Evolutionary conservation across 2,329 filamentous ascomycete genomes (phyloP).

Genomic region (Calcarisporium arbuscula): DNA sequence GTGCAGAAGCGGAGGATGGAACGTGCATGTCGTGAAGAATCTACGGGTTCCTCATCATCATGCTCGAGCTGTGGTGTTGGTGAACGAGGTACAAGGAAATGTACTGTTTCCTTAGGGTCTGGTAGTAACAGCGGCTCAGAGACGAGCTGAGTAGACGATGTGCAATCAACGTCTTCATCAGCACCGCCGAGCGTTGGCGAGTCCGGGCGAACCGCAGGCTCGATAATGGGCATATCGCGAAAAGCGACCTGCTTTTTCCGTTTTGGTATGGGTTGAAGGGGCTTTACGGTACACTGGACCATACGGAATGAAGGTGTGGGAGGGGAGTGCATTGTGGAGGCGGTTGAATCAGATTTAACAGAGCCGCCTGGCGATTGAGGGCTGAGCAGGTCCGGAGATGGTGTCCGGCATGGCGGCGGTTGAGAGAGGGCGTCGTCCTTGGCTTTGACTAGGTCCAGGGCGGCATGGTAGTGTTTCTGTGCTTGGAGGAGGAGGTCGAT

Average conservation of each 20-base stretch:
- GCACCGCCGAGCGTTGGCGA: conserved; percentile 55
- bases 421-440: conserved; percentile 36
- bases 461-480: conserved; percentile 43
- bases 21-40: conserved; percentile 33
- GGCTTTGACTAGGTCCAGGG: conserved; percentile 39
- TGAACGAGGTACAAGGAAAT: conserved; percentile 3
- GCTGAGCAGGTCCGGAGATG: conserved; percentile 31
- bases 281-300: conserved; percentile 8
- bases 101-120: conserved; percentile 1
- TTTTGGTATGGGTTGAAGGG: conserved; percentile 13
- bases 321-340: conserved; percentile 39
- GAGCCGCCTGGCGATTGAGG: conserved; percentile 42
- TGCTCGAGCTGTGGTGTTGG: conserved; percentile 11
- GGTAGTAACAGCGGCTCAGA: conserved; percentile 11
- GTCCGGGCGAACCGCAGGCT: conserved; percentile 50
- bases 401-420: conserved; percentile 32
- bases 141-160: conserved; percentile 11
- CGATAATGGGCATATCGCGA: conserved; percentile 24
- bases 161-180: conserved; percentile 26
- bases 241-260: conserved; percentile 35
- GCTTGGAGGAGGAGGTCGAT: conserved; percentile 44
- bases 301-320: conserved; percentile 33
- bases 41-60: conserved; percentile 14
- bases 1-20: conserved; percentile 44
- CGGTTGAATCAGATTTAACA: conserved; percentile 36